Conservation (phyloP, 306 rosid species). For the Cajanus cajan region DNA sequence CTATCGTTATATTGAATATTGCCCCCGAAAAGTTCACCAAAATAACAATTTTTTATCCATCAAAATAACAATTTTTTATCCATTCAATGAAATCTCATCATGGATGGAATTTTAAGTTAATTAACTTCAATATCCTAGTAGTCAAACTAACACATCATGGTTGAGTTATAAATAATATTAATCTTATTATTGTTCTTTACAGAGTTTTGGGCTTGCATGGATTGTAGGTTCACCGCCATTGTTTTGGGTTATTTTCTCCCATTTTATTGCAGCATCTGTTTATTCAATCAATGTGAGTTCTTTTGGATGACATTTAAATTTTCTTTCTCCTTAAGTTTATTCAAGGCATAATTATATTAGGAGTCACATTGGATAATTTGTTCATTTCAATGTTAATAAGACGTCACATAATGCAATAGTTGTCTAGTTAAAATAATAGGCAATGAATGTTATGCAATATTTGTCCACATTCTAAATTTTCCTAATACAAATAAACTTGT, state of each 20-base stretch:
- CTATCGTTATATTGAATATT: too few species aligned
- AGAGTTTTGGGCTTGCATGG: conserved; percentile 76
- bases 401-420: too few species aligned
- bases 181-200: background rate
- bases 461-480: too few species aligned
- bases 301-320: background rate
- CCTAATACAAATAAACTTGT: too few species aligned
- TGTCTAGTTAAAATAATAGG: background rate
- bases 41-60: too few species aligned
- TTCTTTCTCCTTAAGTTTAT: background rate
- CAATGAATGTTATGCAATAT: background rate
- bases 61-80: too few species aligned
- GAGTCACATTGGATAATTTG: background rate
- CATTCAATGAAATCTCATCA: too few species aligned
- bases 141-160: too few species aligned
- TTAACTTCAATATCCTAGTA: too few species aligned
- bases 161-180: too few species aligned
- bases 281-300: conserved; percentile 73
- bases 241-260: conserved; percentile 64
- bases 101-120: too few species aligned
- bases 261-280: conserved; percentile 67
- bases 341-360: background rate
- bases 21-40: too few species aligned
- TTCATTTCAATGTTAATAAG: background rate
- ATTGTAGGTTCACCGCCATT: conserved; percentile 77